phyloP scores from a whole-genome alignment of 176 grass and related monocot genomes.

The Carex cristatella region DNA sequence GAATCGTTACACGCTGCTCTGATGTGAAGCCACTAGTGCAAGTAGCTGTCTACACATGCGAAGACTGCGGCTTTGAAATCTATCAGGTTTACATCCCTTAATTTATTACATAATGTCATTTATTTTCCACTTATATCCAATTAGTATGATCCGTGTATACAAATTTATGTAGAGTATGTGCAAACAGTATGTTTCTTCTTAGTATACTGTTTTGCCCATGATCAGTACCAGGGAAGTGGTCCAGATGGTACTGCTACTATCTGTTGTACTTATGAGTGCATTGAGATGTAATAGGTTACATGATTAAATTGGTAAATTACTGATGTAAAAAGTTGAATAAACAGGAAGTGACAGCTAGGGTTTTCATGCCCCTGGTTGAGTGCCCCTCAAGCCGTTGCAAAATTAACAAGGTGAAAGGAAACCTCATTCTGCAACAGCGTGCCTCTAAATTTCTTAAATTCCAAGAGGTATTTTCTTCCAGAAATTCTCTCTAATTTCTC shows the following conservation, averaged over 20 bases:
- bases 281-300: background rate
- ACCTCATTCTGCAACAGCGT: slow-evolving; percentile 87
- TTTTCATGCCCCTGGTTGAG: slow-evolving; percentile 94
- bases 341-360: slow-evolving; percentile 97
- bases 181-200: background rate
- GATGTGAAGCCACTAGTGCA: slow-evolving; percentile 98
- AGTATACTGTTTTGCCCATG: background rate
- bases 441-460: slow-evolving; percentile 99
- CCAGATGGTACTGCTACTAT: background rate
- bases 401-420: slow-evolving; percentile 90
- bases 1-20: slow-evolving; percentile 91
- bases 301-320: background rate
- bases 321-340: slow-evolving; percentile 14
- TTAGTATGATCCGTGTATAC: slow-evolving; percentile 1
- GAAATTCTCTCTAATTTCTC: background rate
- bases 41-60: slow-evolving; percentile 99
- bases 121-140: background rate
- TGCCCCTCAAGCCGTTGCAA: slow-evolving; percentile 89
- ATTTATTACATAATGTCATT: background rate
- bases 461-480: slow-evolving; percentile 62
- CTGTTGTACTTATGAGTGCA: slow-evolving; percentile 1
- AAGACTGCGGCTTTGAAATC: slow-evolving; percentile 98
- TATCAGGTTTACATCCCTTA: slow-evolving; percentile 62
- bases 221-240: background rate
- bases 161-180: background rate